Evolutionary conservation across 805 yeast species (phyloP), one percentile per base, ranked within the genome.

Genomic region (Kuraishia ogatae): DNA sequence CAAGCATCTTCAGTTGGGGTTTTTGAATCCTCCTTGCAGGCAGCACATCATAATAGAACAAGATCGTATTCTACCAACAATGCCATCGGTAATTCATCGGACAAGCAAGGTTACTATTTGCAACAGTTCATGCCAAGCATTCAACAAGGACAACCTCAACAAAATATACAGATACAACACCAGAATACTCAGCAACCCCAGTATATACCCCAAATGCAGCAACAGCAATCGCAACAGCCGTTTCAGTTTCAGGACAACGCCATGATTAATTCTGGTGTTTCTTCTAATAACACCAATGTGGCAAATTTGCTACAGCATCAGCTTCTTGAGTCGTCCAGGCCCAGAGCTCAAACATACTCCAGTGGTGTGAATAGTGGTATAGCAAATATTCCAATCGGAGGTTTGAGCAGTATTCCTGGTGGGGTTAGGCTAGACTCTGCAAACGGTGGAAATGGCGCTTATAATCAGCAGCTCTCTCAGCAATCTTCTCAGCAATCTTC

Each of bases 21-120:
- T 21, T 28, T 61, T 1, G 56, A 61, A 13, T 56, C 63, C 23
- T 61, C 62, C 24, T 28, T 46, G 52, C 49, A 47, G 22, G 21
- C 23, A 11, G 13, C 22, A 35, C 43, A 35, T 15, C 43, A 35
- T 21, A 59, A 39, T 46, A 70, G 81, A 65, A 71, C 77, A 55
- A 71, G 85, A 60, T 79, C 84, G 1, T 80, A 79, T 61, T 79
- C 84, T 4, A 74, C 83, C 11, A 74, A 66, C 28, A 68, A 66
- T 53, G 66, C 62, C 35, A 39, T 60, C 48, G 57, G 61, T 39
- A 62, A 58, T 21, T 59, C 64, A 54, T 58, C 73, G 69, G 67
- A 72, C 11, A 59, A 60, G 48, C 61, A 49, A 19, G 24, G 24
- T 6, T 49, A 63, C 53, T 61, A 56, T 28, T 50, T 60, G 50